Percentiles rank a stretch among this genome's conserved stretches.
Conservation (phyloP, 176 grass and related monocot species). For the Saccharum officinarum region DNA sequence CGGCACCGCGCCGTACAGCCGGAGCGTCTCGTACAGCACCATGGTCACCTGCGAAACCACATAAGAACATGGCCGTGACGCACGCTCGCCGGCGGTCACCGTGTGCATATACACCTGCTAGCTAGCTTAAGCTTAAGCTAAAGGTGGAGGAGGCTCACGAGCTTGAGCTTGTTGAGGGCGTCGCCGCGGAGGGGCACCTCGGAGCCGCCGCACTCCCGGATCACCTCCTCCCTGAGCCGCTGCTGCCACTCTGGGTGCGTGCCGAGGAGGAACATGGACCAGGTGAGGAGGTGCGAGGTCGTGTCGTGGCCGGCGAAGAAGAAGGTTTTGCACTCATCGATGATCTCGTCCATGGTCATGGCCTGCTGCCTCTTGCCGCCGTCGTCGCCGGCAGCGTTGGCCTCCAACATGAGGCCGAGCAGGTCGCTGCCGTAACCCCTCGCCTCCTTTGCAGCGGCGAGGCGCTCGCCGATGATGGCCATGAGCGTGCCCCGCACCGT, state of each 20-base stretch:
- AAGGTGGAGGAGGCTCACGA: slow-evolving; percentile 16
- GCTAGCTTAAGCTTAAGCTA: background rate
- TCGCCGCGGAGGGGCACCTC: slow-evolving; percentile 20
- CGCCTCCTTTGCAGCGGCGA: background rate
- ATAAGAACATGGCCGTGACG: background rate
- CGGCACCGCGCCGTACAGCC: slow-evolving; percentile 51
- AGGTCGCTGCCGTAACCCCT: slow-evolving; percentile 50
- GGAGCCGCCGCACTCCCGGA: slow-evolving; percentile 44
- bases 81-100: background rate
- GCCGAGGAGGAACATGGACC: slow-evolving; percentile 57
- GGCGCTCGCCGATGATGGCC: slow-evolving; percentile 37
- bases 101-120: background rate
- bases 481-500: slow-evolving; percentile 44
- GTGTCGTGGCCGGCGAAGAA: slow-evolving; percentile 68
- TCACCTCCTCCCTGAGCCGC: slow-evolving; percentile 52
- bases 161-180: slow-evolving; percentile 57
- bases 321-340: slow-evolving; percentile 76
- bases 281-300: slow-evolving; percentile 52
- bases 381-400: background rate
- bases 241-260: slow-evolving; percentile 52
- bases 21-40: slow-evolving; percentile 53
- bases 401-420: slow-evolving; percentile 63
- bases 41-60: slow-evolving; percentile 43
- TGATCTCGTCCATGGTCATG: slow-evolving; percentile 62
- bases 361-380: background rate